Percentiles rank a stretch among this genome's conserved stretches.
These are phyloP conservation scores for Sutorius eximius DNA, from an alignment of 1,284 basidiomycete species.

Conservation along the genomic window DNA sequence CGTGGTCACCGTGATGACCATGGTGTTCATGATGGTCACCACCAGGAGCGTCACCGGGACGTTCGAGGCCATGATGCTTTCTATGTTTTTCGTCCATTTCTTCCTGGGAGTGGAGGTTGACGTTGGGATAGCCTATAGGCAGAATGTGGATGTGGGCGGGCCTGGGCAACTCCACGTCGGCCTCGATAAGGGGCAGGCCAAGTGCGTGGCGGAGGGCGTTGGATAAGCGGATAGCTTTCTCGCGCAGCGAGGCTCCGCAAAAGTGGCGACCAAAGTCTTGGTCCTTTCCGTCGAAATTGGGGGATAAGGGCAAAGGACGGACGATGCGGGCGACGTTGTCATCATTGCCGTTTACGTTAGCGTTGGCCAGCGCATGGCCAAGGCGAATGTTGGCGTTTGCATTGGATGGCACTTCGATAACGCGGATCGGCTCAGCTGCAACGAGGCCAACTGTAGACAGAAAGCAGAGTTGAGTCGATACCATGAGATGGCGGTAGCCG, in stretches of 20 bases:
- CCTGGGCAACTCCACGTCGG: background rate
- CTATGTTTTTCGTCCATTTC: constrained; percentile 10
- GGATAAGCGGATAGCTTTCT: constrained; percentile 35
- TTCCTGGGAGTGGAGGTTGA: constrained; percentile 3
- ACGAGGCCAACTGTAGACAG: constrained; percentile 22
- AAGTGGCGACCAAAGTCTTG: constrained; percentile 20
- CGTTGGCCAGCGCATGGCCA: constrained; percentile 33
- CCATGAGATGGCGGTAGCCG: background rate
- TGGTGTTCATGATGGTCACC: constrained; percentile 24
- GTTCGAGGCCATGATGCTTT: constrained; percentile 15
- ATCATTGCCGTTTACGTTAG: constrained; percentile 35
- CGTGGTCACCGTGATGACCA: background rate
- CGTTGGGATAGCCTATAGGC: constrained; percentile 11
- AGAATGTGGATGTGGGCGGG: constrained; percentile 23
- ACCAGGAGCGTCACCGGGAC: constrained; percentile 9
- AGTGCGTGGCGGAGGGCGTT: constrained; percentile 34
- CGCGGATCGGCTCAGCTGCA: constrained; percentile 30
- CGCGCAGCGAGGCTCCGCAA: constrained; percentile 34
- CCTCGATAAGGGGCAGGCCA: constrained; percentile 31
- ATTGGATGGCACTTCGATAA: constrained; percentile 22
- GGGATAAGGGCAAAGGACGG: constrained; percentile 16
- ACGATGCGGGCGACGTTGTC: constrained; percentile 29
- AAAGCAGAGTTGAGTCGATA: background rate
- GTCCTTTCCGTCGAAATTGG: constrained; percentile 7
- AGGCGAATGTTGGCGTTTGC: constrained; percentile 35